Percentiles rank a stretch among this genome's conserved stretches.
phyloP scores from a whole-genome alignment of 352 stramenopile species.

The Globisporangium yorkense region DNA sequence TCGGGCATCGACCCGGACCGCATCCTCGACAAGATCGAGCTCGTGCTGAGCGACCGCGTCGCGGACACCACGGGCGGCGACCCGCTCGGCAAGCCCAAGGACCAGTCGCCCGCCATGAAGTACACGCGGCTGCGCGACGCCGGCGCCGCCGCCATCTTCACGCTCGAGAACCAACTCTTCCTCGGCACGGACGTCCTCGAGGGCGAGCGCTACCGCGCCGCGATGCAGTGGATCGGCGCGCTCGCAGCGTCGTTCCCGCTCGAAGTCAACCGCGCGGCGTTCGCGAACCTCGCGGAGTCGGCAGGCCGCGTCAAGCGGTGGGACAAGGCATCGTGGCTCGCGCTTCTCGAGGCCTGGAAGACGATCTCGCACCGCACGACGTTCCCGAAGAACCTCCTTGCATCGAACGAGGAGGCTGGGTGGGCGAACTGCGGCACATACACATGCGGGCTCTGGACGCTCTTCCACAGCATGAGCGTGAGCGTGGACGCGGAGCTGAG shows the following conservation, averaged over 20 bases:
- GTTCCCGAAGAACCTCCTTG: constrained; percentile 61
- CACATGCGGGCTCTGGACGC: constrained; percentile 76
- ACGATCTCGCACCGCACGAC: constrained; percentile 26
- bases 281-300: constrained; percentile 30
- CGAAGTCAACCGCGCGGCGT: constrained; percentile 46
- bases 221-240: constrained; percentile 58
- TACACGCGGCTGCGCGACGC: constrained; percentile 65
- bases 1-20: constrained; percentile 45
- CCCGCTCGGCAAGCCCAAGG: constrained; percentile 18
- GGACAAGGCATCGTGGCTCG: constrained; percentile 50
- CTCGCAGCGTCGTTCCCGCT: constrained; percentile 59
- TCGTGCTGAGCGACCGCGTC: constrained; percentile 37
- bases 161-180: constrained; percentile 72
- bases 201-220: constrained; percentile 53
- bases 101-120: constrained; percentile 56
- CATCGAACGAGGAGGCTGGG: constrained; percentile 34
- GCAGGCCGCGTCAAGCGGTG: constrained; percentile 42
- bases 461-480: constrained; percentile 77
- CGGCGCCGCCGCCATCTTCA: constrained; percentile 55
- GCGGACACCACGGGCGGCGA: constrained; percentile 14
- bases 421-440: constrained; percentile 68
- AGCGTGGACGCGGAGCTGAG: constrained; percentile 19
- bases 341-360: constrained; percentile 66
- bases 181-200: constrained; percentile 54
- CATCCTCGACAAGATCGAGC: constrained; percentile 36